A percentile compares a stretch with the other conserved stretches of the same genome.
phyloP scores from a whole-genome alignment of 495 filamentous ascomycete species.

The Penicillium cosmopolitanum region DNA sequence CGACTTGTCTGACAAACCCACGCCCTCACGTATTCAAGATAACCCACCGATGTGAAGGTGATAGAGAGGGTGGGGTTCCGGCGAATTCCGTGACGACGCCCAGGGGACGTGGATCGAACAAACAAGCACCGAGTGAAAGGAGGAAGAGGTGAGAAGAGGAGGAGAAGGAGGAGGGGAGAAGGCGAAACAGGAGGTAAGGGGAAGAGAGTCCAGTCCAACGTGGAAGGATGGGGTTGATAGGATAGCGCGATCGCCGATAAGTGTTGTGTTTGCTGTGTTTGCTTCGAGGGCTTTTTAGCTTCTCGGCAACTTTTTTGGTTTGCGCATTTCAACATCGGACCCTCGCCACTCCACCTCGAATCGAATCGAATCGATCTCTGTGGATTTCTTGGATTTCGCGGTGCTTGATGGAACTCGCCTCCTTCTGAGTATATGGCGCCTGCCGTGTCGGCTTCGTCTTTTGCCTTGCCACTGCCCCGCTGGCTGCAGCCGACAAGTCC shows the following conservation, averaged over 20 bases:
- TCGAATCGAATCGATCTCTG: not conserved
- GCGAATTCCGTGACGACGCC: conserved; percentile 3
- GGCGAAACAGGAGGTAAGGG: conserved; percentile 11
- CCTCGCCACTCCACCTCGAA: not conserved
- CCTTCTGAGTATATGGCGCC: conserved; percentile 37
- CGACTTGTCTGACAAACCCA: conserved; percentile 24
- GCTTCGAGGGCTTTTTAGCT: not conserved
- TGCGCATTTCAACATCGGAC: too few relatives aligned
- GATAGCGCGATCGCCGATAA: conserved; percentile 33
- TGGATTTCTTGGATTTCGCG: not conserved
- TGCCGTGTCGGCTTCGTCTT: conserved; percentile 36
- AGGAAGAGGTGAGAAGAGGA: not conserved
- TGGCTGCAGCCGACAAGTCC: conserved; percentile 42
- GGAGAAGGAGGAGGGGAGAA: conserved; percentile 7
- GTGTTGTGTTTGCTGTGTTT: not conserved
- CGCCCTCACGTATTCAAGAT: conserved; percentile 24
- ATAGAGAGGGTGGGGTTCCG: not conserved
- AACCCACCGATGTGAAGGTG: conserved; percentile 25
- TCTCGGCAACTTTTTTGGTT: not conserved
- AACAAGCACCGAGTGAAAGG: conserved; percentile 5
- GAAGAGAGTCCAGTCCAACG: conserved; percentile 5
- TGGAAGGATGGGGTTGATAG: conserved; percentile 17
- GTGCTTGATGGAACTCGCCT: conserved; percentile 18
- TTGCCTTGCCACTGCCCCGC: conserved; percentile 46
- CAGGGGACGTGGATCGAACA: conserved; percentile 5